A percentile compares a stretch with the other conserved stretches of the same genome.
phyloP scores from a whole-genome alignment of 225 moss, liverwort and hornwort genomes.

The Pleurozium schreberi region DNA sequence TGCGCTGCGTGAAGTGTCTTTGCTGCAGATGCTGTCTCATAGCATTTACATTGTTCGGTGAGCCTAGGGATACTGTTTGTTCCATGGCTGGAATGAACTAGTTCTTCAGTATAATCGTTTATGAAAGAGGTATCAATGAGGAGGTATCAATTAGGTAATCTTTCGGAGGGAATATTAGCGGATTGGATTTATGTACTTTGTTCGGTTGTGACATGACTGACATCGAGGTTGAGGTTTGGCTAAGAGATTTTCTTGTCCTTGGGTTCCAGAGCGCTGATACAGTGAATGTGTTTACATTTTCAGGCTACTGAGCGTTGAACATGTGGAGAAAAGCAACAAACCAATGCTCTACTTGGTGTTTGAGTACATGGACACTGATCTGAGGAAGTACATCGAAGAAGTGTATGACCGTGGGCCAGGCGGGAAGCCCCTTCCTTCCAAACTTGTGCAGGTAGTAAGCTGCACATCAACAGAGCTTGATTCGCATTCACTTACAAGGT shows the following conservation, averaged over 20 bases:
- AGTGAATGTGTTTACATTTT: not conserved
- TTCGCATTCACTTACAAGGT: not conserved
- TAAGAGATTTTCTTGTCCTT: not conserved
- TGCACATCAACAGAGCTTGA: too few species aligned
- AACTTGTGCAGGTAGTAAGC: conserved; percentile 28
- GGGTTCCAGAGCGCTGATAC: not conserved
- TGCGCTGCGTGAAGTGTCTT: conserved; percentile 37
- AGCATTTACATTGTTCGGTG: conserved; percentile 27
- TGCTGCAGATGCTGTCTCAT: conserved; percentile 31
- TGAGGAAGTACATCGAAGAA: conserved; percentile 32
- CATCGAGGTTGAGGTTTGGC: not conserved
- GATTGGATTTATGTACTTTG: not conserved
- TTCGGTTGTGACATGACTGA: not conserved
- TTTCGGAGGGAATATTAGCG: not conserved
- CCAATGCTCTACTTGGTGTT: conserved; percentile 47
- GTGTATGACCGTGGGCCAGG: conserved; percentile 28
- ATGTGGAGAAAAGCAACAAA: conserved; percentile 25
- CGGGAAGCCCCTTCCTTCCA: conserved; percentile 22
- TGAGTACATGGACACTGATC: conserved; percentile 49
- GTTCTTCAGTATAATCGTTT: too few species aligned
- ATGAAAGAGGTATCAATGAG: not conserved
- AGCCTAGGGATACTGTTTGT: not conserved
- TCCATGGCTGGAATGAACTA: not conserved
- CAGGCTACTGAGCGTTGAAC: conserved; percentile 36
- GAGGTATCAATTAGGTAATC: not conserved